phyloP scores from a whole-genome alignment of 2,329 filamentous ascomycete genomes.

The Aureobasidium sp. region DNA sequence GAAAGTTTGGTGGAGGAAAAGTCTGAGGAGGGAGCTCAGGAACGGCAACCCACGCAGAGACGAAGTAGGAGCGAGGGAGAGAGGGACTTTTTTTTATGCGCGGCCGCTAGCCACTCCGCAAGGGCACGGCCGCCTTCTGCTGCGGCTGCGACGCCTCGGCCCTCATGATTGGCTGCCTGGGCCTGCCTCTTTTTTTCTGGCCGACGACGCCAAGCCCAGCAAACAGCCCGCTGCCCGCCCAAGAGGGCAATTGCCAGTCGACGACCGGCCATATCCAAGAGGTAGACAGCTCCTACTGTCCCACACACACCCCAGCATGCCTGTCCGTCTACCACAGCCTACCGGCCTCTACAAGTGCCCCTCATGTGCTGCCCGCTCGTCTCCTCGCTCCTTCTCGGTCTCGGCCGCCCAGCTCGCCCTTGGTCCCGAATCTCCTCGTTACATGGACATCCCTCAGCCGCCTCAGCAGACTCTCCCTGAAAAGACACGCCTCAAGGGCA shows the following conservation, averaged over 20 bases:
- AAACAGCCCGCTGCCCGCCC: neutral
- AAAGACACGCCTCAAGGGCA: slow-evolving; percentile 58
- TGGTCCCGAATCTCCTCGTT: slow-evolving; percentile 80
- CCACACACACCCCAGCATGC: neutral
- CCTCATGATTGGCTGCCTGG: neutral
- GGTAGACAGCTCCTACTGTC: neutral
- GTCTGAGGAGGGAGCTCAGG: slow-evolving; percentile 1
- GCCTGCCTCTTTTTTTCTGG: neutral
- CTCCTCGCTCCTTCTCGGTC: slow-evolving; percentile 37
- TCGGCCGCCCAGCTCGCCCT: slow-evolving; percentile 42
- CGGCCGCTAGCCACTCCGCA: neutral
- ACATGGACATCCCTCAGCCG: slow-evolving; percentile 71
- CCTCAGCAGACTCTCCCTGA: slow-evolving; percentile 58
- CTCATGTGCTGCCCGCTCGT: slow-evolving; percentile 23
- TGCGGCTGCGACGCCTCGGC: neutral
- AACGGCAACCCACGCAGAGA: slow-evolving; percentile 13
- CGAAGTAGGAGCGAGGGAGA: neutral
- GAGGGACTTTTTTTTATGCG: slow-evolving; percentile 8
- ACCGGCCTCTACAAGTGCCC: slow-evolving; percentile 26
- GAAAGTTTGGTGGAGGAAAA: neutral
- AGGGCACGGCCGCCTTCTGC: neutral
- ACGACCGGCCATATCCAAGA: neutral
- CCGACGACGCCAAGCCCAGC: slow-evolving; percentile 4
- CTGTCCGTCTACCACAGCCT: slow-evolving; percentile 13
- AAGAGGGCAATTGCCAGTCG: neutral